Evolutionary conservation across 2,329 filamentous ascomycete species (phyloP), one percentile per base, ranked within the genome.

Genomic region (Scedosporium aurantiacum): DNA sequence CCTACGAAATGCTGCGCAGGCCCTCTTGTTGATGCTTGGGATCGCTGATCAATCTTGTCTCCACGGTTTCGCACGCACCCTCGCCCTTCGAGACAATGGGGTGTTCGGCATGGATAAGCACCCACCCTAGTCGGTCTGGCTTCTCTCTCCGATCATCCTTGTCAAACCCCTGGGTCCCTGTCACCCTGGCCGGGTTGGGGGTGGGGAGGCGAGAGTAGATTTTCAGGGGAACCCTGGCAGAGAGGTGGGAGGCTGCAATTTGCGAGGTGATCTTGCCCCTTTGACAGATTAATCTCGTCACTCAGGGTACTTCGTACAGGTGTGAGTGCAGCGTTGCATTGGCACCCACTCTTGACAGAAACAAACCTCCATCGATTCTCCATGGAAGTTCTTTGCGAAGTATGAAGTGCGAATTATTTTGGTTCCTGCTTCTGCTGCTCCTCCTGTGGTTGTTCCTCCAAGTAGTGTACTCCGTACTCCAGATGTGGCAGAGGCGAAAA

Each of bases 221-320:
- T 54, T 54, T 54, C 50, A 54, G 50, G 50, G 50, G 50, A 54
- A 54, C 50, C 43, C 50, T 54, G 50, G 50, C 18, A 23, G 50
- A 16, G 18, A 54, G 6, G n/a, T 18, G 50, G 50, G 23, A 23
- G 18, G 50, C 50, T 54, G 50, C 50, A 54, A 54, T 54, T 54
- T 54, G 50, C 50, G 23, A 27, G 50, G 50, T 54, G 50, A 54
- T 23, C 50, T 54, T 54, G 50, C 23, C 50, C 50, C 27, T 23
- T 54, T 54, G 50, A 54, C 50, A 54, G 50, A 54, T 54, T 54
- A 54, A 54, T 54, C 50, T 54, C 50, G 23, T 54, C 50, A 14
- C 50, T 23, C 50, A 54, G 50, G 50, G 50, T 54, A 54, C 32
- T 37, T 37, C 32, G 32, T 37, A 37, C 10, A 37, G 32, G 32